Percentiles rank a stretch among this genome's conserved stretches.
Evolutionary conservation across 2,329 filamentous ascomycete species (phyloP).

Genomic region (Orbilia ellipsospora): DNA sequence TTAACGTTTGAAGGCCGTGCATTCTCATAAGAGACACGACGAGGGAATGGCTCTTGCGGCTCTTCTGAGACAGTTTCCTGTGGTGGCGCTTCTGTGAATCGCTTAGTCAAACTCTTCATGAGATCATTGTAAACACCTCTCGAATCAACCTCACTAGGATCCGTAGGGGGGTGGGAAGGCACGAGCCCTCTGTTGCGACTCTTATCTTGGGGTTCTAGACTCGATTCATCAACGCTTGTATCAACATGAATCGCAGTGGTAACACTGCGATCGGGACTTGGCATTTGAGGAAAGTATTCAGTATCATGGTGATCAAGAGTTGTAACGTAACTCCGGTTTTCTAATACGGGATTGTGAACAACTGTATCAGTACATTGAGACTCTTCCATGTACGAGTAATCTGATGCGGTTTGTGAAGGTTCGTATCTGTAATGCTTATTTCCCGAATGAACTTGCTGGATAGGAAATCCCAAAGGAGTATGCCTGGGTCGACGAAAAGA

Average conservation of each 20-base stretch:
- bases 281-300: constrained; percentile 35
- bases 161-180: constrained; percentile 27
- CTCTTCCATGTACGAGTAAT: constrained; percentile 24
- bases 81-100: constrained; percentile 6
- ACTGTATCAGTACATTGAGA: constrained; percentile 50
- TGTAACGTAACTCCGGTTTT: constrained; percentile 44
- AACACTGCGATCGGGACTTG: constrained; percentile 12
- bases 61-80: constrained; percentile 34
- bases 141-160: constrained; percentile 36
- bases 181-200: constrained; percentile 22
- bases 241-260: constrained; percentile 9
- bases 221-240: constrained; percentile 13
- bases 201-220: constrained; percentile 2
- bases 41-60: constrained; percentile 14
- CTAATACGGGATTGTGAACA: constrained; percentile 41
- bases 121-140: constrained; percentile 44
- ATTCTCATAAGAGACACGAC: constrained; percentile 35
- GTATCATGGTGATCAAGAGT: constrained; percentile 46
- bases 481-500: constrained; percentile 17
- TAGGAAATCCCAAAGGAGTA: constrained; percentile 10
- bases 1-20: constrained; percentile 13
- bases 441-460: constrained; percentile 46
- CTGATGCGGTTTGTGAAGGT: constrained; percentile 8
- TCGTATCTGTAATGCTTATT: constrained; percentile 38
- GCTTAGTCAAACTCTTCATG: constrained; percentile 38